Evolutionary conservation across 163 green algal genomes (phyloP), one percentile per base, ranked within the genome.

Genomic region (Chlamydomonas reinhardtii): DNA sequence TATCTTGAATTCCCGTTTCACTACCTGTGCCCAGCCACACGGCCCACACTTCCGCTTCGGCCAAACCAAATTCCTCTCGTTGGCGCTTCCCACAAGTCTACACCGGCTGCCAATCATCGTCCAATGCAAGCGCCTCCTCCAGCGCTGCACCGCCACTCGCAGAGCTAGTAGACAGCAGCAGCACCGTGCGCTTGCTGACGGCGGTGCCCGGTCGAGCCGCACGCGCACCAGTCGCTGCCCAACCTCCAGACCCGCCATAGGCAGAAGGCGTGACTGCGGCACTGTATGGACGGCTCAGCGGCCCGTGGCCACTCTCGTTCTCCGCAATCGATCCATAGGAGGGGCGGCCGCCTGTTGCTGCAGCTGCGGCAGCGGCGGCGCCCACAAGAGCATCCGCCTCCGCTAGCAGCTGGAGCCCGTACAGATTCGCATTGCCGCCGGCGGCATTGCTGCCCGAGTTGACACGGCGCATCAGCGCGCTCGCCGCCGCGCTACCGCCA

Each of bases 71-170:
- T n/a, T n/a, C 39, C 39, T 48, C 39, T 48, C 39, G 39, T 8
- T 48, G 5, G 39, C 39, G 8, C 39, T 48, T 48, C 5, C 39
- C 39, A 48, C 5, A 48, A 8, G 5, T 56, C 48, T 65, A 85
- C 12, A 85, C 79, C 32, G 79, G 68, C 68, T 85, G 79, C 79
- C 79, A 85, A 52, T 85, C 79, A 37, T 85, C 79, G 34, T 77
- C 79, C 32, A 85, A 16, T 24, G 68, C 68, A 34, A 85, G 32
- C 0, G 73, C 68, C 43, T 76, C 77, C 3, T 72, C 79, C 48
- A 72, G 2, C 32, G 43, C 64, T 0, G 8, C 29, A 1, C 69
- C 34, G 0, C 65, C 66, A 0, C 32, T 34, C 9, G 68, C 32
- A 5, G 68, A 72, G 31, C 68, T 77, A 5, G 64, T 77, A 34